Percentiles rank a stretch among this genome's conserved stretches.
These are phyloP conservation scores for Verticillium tricorpus DNA, from an alignment of 2,329 filamentous ascomycete species.

Conservation along the genomic window DNA sequence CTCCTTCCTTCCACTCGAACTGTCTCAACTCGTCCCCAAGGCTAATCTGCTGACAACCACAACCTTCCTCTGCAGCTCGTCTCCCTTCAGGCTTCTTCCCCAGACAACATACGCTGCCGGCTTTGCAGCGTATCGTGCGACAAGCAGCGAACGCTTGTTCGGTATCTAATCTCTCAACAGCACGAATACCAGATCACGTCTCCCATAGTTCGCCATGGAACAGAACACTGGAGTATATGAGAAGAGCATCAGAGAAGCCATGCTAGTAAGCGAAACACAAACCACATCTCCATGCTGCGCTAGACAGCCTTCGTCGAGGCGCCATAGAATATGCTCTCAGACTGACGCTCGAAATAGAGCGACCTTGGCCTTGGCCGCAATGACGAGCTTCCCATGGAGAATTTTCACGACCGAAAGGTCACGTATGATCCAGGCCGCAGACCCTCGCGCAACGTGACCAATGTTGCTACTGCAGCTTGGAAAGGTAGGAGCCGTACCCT, in stretches of 20 bases:
- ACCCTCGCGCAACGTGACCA: neutral
- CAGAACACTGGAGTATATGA: neutral
- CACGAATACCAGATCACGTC: neutral
- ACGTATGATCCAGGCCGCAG: neutral
- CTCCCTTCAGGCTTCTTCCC: no score
- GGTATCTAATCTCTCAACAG: no score
- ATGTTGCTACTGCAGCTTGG: neutral
- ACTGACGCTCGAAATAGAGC: slow-evolving; percentile 13
- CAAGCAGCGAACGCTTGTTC: neutral
- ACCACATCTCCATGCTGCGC: neutral
- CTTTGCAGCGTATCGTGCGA: no score
- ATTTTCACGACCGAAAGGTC: slow-evolving; percentile 1
- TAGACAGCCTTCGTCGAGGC: no score
- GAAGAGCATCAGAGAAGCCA: neutral
- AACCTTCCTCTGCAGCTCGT: no score
- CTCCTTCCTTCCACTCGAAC: slow-evolving; percentile 1
- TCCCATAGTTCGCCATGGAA: neutral
- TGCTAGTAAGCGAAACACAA: neutral
- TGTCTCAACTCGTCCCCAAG: no score
- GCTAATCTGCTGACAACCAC: no score
- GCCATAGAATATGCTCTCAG: neutral
- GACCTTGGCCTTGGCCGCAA: slow-evolving; percentile 23
- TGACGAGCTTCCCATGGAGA: slow-evolving; percentile 18
- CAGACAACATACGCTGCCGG: no score
- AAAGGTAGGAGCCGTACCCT: neutral